Base-by-base conservation (phyloP, 768 basidiomycete genomes). In the Naganishia onofrii region DNA sequence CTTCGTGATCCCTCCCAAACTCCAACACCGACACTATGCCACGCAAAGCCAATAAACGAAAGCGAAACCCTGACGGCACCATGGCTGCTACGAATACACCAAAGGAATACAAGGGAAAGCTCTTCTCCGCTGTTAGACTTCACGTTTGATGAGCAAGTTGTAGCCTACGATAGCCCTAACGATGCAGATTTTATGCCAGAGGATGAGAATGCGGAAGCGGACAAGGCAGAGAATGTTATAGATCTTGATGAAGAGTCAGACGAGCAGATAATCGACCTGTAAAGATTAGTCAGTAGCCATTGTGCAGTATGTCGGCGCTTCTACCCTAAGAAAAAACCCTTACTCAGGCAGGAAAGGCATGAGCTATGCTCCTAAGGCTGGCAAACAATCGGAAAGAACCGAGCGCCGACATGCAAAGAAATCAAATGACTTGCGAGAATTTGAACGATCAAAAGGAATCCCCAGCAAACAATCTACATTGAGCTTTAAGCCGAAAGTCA, bases 61-160 rank as follows among this genome's bases (percentile, higher is more conserved):
- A 53, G 52, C 52, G 52, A 23, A 53, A 53, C 52, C 23, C 52
- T 23, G 52, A 53, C 52, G 52, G 52, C 8, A 53, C 52, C 15
- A 10, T 53, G 3, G 52, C 52, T 8, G 52, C 52, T 3, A 53
- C 3, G 9, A 6, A 2, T 3, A 12, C 52, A 53, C 52, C n/a
- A 3, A 53, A 53, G n/a, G 3, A 9, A 53, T 23, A 3, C 3
- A 23, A 53, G 23, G 52, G 9, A 23, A 53, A 29, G 23, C 28
- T 29, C 28, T 23, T 53, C n/a, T 23, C n/a, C 52, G 52, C n/a
- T 53, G 52, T 29, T 23, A 23, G 23, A 23, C n/a, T 53, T 6
- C n/a, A 23, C 15, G 52, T 53, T 23, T 53, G 52, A 23, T 53
- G 52, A 53, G 52, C 52, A 53, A 42, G 42, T 42, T 36, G 42